Evolutionary conservation across 148 eudicot species (phyloP).

Genomic region (Rhododendron kiyosumense): DNA sequence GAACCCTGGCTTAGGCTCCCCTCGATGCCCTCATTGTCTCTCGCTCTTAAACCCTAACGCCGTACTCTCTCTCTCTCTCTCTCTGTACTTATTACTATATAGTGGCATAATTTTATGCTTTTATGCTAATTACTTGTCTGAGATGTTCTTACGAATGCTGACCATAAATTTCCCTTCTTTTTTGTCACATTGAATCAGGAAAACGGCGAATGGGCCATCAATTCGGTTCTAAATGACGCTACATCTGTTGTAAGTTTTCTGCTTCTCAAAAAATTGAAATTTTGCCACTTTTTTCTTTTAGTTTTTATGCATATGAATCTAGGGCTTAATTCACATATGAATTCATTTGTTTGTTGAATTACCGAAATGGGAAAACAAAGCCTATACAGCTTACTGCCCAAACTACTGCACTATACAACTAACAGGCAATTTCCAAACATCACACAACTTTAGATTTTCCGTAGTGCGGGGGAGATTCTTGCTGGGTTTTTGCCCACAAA

Average conservation of each 20-base stretch:
- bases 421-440: too few relatives aligned
- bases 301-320: too few relatives aligned
- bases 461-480: too few relatives aligned
- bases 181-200: constrained; percentile 28
- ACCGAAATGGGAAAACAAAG: too few relatives aligned
- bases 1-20: constrained; percentile 69
- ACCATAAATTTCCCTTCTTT: neutral
- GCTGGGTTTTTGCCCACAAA: too few relatives aligned
- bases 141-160: constrained; percentile 7
- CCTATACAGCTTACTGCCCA: too few relatives aligned
- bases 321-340: too few relatives aligned
- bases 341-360: too few relatives aligned
- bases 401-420: too few relatives aligned
- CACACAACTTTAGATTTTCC: too few relatives aligned
- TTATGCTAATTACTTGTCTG: constrained; percentile 7
- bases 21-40: constrained; percentile 81
- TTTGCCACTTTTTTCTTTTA: neutral
- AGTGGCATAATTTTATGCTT: neutral
- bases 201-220: constrained; percentile 59
- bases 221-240: constrained; percentile 62
- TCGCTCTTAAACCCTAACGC: constrained; percentile 44
- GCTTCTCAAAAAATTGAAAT: neutral
- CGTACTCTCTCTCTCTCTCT: constrained; percentile 21
- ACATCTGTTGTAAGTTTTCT: constrained; percentile 51
- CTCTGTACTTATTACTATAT: neutral